These are phyloP conservation scores for Pinus taeda DNA, from an alignment of 75 land plant genomes.

Conservation along the genomic window DNA sequence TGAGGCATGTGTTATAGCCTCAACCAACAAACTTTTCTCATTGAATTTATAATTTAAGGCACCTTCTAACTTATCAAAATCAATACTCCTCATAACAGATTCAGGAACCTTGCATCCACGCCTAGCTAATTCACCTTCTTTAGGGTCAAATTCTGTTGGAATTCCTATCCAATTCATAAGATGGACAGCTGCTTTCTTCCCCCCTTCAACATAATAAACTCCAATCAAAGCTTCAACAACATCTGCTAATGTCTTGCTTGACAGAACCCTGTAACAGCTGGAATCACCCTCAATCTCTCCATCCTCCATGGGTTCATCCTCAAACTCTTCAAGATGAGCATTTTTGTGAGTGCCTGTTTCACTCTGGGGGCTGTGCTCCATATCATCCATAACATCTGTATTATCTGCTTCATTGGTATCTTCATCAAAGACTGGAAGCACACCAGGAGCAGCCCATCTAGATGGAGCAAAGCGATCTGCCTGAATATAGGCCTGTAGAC, in stretches of 20 bases:
- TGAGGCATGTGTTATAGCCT: slow-evolving; percentile 98
- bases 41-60: slow-evolving; percentile 62
- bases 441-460: slow-evolving; percentile 99
- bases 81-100: slow-evolving; percentile 66
- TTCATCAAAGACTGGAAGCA: slow-evolving; percentile 97
- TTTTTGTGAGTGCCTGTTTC: slow-evolving; percentile 11
- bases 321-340: slow-evolving; percentile 31
- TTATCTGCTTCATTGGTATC: slow-evolving; percentile 71
- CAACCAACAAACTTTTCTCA: slow-evolving; percentile 69
- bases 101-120: slow-evolving; percentile 70
- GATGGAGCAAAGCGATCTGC: slow-evolving; percentile 99
- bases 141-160: slow-evolving; percentile 66
- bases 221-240: slow-evolving; percentile 99
- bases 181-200: slow-evolving; percentile 82
- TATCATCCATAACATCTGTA: not conserved
- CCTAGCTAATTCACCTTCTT: slow-evolving; percentile 38
- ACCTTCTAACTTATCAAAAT: slow-evolving; percentile 73
- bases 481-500: slow-evolving; percentile 94
- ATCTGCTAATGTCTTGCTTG: slow-evolving; percentile 98
- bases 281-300: slow-evolving; percentile 94
- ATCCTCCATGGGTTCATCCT: slow-evolving; percentile 66
- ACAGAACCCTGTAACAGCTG: slow-evolving; percentile 92
- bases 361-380: slow-evolving; percentile 11
- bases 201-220: slow-evolving; percentile 97
- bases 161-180: slow-evolving; percentile 99